Conservation (phyloP, 805 yeast species). For the Starmerella stellata region DNA sequence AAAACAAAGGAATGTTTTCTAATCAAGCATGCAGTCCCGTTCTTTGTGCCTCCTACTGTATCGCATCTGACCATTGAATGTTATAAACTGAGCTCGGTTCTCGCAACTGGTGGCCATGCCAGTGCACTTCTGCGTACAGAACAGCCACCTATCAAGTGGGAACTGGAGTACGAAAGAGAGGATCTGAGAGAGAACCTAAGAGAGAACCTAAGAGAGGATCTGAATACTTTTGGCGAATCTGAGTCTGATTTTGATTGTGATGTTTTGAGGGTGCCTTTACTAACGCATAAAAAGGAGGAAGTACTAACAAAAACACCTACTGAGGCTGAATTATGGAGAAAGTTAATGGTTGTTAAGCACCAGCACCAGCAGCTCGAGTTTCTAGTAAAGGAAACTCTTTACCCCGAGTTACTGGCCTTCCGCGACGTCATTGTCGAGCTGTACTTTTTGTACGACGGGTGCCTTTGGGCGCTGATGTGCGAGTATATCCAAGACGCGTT, state of each 20-base stretch:
- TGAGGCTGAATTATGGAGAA: background rate
- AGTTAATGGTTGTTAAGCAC: background rate
- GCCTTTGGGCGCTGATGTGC: conserved; percentile 5
- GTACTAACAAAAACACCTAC: too few species aligned
- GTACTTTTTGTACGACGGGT: conserved; percentile 4
- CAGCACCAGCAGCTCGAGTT: conserved; percentile 1
- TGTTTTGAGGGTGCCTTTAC: background rate
- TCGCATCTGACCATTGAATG: background rate
- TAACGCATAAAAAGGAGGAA: background rate
- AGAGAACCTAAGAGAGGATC: too few species aligned
- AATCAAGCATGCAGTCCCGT: background rate
- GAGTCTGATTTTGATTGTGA: background rate
- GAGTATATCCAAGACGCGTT: conserved; percentile 1
- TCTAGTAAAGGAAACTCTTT: background rate
- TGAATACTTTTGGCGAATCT: background rate
- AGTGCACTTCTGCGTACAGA: background rate
- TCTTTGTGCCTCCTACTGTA: background rate
- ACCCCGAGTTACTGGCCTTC: background rate
- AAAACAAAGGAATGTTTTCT: background rate
- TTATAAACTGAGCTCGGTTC: background rate
- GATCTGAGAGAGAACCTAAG: too few species aligned
- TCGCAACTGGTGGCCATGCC: background rate
- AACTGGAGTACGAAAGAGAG: too few species aligned
- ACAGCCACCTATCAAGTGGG: background rate
- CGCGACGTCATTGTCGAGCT: conserved; percentile 1